Evolutionary conservation across 108 stramenopile genomes (phyloP).

Genomic region (Pseudonitzschia multiseries): DNA sequence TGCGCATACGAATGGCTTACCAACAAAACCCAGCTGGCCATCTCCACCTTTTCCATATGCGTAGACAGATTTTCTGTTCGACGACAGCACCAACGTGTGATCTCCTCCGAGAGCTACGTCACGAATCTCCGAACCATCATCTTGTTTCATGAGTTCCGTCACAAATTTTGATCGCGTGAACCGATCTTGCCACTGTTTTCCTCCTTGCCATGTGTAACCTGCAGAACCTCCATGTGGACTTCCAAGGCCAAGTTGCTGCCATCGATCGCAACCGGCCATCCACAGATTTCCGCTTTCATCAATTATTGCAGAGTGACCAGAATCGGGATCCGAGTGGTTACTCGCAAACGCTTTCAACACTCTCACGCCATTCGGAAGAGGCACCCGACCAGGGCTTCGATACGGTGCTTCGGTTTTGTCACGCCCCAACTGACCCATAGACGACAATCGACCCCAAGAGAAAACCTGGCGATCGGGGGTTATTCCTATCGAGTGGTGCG

Average conservation of each 20-base stretch:
- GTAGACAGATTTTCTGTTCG: slow-evolving; percentile 51
- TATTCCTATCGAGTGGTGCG: slow-evolving; percentile 33
- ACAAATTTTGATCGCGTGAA: slow-evolving; percentile 39
- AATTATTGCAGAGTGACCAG: slow-evolving; percentile 64
- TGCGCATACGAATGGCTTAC: slow-evolving; percentile 67
- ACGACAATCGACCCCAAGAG: slow-evolving; percentile 36
- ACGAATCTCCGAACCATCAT: slow-evolving; percentile 23
- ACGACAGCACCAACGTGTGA: slow-evolving; percentile 62
- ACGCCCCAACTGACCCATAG: slow-evolving; percentile 42
- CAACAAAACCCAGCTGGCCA: slow-evolving; percentile 57
- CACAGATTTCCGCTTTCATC: slow-evolving; percentile 48
- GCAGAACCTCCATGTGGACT: slow-evolving; percentile 52
- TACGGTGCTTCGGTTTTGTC: not conserved
- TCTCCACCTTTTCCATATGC: slow-evolving; percentile 68
- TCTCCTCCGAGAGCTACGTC: slow-evolving; percentile 76
- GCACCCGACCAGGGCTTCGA: slow-evolving; percentile 5
- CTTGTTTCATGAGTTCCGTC: slow-evolving; percentile 32
- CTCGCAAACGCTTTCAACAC: slow-evolving; percentile 39
- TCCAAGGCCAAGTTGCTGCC: slow-evolving; percentile 74
- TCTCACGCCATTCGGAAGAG: not conserved
- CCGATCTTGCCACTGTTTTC: slow-evolving; percentile 52
- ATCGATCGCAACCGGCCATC: slow-evolving; percentile 71
- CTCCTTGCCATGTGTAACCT: slow-evolving; percentile 71
- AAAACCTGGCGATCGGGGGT: slow-evolving; percentile 16
- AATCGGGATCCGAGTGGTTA: slow-evolving; percentile 41